Percentiles rank a stretch among this genome's conserved stretches.
phyloP scores from a whole-genome alignment of 164 flowering plant species.

The Amborella trichopoda region DNA sequence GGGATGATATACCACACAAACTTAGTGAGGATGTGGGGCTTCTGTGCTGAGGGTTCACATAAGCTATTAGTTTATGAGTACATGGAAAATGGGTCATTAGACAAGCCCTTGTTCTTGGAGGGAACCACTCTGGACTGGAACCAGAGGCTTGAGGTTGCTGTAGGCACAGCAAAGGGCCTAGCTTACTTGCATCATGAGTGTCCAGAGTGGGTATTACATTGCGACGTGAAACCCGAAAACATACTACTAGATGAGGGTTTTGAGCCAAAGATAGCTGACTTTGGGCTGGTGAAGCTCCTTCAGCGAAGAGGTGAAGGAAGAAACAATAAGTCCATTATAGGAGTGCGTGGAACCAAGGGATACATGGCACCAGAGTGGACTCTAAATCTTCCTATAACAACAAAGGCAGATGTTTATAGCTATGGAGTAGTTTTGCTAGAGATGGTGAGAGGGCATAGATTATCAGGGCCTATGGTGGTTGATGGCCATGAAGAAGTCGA shows the following conservation, averaged over 20 bases:
- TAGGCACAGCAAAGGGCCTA: slow-evolving; percentile 14
- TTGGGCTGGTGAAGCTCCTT: slow-evolving; percentile 13
- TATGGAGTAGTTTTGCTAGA: slow-evolving; percentile 13
- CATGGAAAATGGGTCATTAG: slow-evolving; percentile 11
- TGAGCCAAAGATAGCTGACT: slow-evolving; percentile 13
- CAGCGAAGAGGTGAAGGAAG: slow-evolving; percentile 5
- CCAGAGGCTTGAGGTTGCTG: slow-evolving; percentile 8
- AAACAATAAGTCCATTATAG: background rate
- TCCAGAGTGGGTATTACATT: slow-evolving; percentile 17
- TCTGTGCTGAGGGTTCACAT: slow-evolving; percentile 9
- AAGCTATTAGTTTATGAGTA: slow-evolving; percentile 14
- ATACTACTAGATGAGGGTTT: slow-evolving; percentile 9
- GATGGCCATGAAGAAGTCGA: slow-evolving; percentile 2
- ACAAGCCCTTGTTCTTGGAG: slow-evolving; percentile 7
- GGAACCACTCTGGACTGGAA: slow-evolving; percentile 4
- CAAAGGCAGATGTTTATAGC: slow-evolving; percentile 15
- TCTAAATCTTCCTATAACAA: slow-evolving; percentile 9
- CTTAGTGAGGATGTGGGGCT: slow-evolving; percentile 18
- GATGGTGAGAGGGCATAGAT: slow-evolving; percentile 12
- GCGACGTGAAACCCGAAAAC: slow-evolving; percentile 15
- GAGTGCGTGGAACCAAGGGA: slow-evolving; percentile 13
- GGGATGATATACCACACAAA: slow-evolving; percentile 18
- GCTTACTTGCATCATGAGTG: slow-evolving; percentile 17
- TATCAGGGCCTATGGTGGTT: slow-evolving; percentile 5
- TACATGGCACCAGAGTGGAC: slow-evolving; percentile 16